Evolutionary conservation across 2,329 filamentous ascomycete genomes (phyloP), one percentile per base, ranked within the genome.

Genomic region (Colletotrichum paranaense): DNA sequence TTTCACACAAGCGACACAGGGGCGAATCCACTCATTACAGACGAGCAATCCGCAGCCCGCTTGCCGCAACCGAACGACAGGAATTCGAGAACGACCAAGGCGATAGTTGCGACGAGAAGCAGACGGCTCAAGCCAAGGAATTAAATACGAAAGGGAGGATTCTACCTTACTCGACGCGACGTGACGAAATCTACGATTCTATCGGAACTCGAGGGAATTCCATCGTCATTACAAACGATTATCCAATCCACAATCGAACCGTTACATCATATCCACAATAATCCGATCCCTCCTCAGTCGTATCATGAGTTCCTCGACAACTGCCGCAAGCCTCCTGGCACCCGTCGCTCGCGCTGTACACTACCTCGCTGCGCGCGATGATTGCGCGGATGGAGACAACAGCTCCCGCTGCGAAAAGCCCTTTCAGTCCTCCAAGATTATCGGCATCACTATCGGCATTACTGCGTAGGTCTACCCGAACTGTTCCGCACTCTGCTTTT

Each of bases 1-100:
- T 70, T 70, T 70, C 49, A 70, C 67, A 24, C 56, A 70, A 73
- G 22, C 70, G 70, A 73, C 53, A 68, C 67, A 68, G 67, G 60
- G 70, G 68, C 59, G 53, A 70, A 72, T 70, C 67, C 67, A 73
- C 67, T 70, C 67, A 46, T 56, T 73, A 56, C 32, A 66, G 32
- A 56, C 58, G 28, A 46, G 42, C 38, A 28, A 52, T 42, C 67
- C 67, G 57, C 67, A 28, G 28, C 67, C 26, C 42, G 52, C 26
- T 60, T 35, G 32, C 32, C 32, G 32, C 32, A 35, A 35, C 32
- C 32, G 67, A 30, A 38, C 60, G n/a, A 30, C 4, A 73, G 32
- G 30, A 64, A 56, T 60, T 69, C 32, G 57, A 30, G 53, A 24
- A 55, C 56, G 59, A 69, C 32, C 19, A 56, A 3, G 24, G n/a